Base-by-base conservation (phyloP, 805 yeast genomes). In the Zygosaccharomyces pseudorouxii region DNA sequence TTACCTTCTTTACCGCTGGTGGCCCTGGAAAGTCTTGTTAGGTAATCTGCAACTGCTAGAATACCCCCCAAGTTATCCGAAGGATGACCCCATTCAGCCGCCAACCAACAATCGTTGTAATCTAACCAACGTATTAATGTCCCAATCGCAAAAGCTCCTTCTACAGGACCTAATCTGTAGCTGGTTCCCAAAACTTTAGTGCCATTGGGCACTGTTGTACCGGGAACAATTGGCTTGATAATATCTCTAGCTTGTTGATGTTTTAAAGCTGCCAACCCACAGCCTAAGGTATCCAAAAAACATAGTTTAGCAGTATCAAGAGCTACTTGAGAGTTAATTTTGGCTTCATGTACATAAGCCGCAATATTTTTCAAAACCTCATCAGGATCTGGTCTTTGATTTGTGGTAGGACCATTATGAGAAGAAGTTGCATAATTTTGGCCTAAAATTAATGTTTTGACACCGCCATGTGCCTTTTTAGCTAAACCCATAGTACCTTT, bases 31-130 rank as follows among this genome's bases (percentile, higher is more conserved):
- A 69, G 58, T 53, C 83, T 71, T 45, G 80, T 74, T 48, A 75
- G 69, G 67, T 77, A 71, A 62, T 79, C 84, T 28, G 82, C 76
- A 29, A 80, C 79, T 1, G 84, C 80, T 11, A 79, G 62, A 49
- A 79, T 78, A 45, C 81, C 80, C 41, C 83, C 84, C 44, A 79
- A 57, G 61, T 79, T 79, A 58, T 79, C 84, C 28, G 81, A 75
- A 20, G 84, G 84, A 62, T 79, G 84, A 3, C 84, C 84, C 84
- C 84, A 79, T 62, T 80, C 84, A n/a, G 82, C 82, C 42, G 84
- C 84, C 36, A 79, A 64, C 84, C 84, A 79, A 63, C 84, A 79
- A 59, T 79, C 84, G 53, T 79, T 79, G 67, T 72, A 79, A 55
- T 79, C 84, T 48, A 79, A 64, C 84, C 84, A 79, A 49, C 84